Percentiles rank a stretch among this genome's conserved stretches.
These are phyloP conservation scores for Solanum megistacrolobum DNA, from an alignment of 257 asterid genomes.

Conservation along the genomic window DNA sequence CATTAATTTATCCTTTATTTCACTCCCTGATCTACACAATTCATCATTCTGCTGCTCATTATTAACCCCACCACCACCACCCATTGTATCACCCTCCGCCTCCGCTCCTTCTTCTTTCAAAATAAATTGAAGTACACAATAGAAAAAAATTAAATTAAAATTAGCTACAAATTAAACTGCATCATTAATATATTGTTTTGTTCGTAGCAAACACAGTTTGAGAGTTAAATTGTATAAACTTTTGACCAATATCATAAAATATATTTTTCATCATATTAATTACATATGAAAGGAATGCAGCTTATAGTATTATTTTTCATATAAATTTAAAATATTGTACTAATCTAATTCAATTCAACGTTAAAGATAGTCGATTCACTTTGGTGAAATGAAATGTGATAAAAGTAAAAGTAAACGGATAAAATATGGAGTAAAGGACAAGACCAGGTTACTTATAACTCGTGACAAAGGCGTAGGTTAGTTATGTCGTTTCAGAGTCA, in stretches of 20 bases:
- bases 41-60: background rate
- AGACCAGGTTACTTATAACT: background rate
- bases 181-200: background rate
- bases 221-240: no score
- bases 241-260: no score
- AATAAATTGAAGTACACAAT: background rate
- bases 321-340: background rate
- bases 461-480: background rate
- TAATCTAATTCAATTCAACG: background rate
- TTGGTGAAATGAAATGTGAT: background rate
- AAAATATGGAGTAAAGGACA: background rate
- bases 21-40: background rate
- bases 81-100: background rate
- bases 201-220: background rate
- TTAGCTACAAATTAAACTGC: background rate
- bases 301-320: background rate
- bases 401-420: no score
- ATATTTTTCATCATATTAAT: no score
- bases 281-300: background rate
- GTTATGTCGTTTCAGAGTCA: background rate
- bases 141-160: background rate
- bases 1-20: slow-evolving; percentile 1
- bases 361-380: fast-evolving
- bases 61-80: background rate
- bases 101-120: background rate